Conservation (phyloP, 73 alveolate species). For the Halteria grandinella region DNA sequence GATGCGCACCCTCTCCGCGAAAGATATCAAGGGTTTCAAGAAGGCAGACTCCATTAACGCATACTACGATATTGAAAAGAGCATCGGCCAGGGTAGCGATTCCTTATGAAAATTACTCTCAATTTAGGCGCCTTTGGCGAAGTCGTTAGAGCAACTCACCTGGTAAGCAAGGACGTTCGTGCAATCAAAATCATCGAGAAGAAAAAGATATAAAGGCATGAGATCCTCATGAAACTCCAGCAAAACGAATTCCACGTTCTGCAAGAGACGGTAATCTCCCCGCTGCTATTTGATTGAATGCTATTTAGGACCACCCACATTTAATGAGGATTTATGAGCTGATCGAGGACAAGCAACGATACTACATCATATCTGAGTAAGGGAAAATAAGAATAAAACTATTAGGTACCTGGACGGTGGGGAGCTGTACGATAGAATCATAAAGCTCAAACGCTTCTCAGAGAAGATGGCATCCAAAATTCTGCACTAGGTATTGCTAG, state of each 20-base stretch:
- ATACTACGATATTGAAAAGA: conserved; percentile 3
- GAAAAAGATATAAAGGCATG: background rate
- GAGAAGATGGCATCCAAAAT: conserved; percentile 52
- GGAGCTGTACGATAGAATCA: conserved; percentile 59
- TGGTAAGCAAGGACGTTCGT: conserved; percentile 32
- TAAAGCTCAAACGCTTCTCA: conserved; percentile 21
- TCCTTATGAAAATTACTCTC: no score
- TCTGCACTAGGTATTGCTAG: conserved; percentile 20
- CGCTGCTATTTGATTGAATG: background rate
- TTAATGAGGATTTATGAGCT: conserved; percentile 15
- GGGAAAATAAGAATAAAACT: background rate
- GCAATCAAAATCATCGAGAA: conserved; percentile 59
- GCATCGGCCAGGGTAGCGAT: conserved; percentile 16
- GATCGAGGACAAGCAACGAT: conserved; percentile 12
- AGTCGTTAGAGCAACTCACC: conserved; percentile 57
- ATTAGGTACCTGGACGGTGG: conserved; percentile 56
- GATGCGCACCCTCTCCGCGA: conserved; percentile 8
- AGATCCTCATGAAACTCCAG: background rate
- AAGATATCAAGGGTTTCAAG: conserved; percentile 29
- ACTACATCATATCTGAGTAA: conserved; percentile 30
- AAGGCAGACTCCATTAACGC: background rate
- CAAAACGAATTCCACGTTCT: conserved; percentile 6
- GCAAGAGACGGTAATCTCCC: background rate
- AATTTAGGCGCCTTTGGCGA: conserved; percentile 65
- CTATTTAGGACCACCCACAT: conserved; percentile 33